Conservation (phyloP, 1,284 basidiomycete genomes). For the Mycena citricolor region DNA sequence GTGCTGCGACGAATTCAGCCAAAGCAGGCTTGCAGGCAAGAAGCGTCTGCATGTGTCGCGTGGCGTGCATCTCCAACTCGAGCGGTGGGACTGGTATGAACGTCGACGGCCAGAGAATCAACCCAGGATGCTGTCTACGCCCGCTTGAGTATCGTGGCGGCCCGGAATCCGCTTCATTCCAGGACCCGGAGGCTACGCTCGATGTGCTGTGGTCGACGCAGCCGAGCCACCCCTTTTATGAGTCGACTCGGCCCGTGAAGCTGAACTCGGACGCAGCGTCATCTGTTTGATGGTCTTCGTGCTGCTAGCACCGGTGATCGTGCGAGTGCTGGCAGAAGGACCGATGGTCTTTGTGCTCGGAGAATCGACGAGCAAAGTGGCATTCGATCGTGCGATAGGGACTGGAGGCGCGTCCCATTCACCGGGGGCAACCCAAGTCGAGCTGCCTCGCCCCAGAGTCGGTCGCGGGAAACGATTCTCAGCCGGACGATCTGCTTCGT, state of each 20-base stretch:
- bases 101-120: conserved; percentile 53
- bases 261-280: background rate
- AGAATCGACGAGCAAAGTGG: background rate
- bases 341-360: conserved; percentile 4
- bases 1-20: conserved; percentile 44
- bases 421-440: conserved; percentile 5
- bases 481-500: background rate
- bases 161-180: conserved; percentile 4
- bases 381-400: too few species aligned
- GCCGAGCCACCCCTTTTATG: conserved; percentile 18
- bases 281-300: conserved; percentile 6
- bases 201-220: conserved; percentile 5
- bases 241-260: background rate
- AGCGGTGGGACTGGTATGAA: conserved; percentile 56
- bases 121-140: conserved; percentile 34
- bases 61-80: conserved; percentile 70
- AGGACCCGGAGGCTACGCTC: conserved; percentile 3
- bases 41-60: conserved; percentile 61
- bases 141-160: background rate
- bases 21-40: conserved; percentile 61
- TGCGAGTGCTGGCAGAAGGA: conserved; percentile 4
- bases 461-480: background rate
- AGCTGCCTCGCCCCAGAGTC: background rate
- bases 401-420: conserved; percentile 4
- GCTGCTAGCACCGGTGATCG: conserved; percentile 1